A percentile compares a stretch with the other conserved stretches of the same genome.
These are phyloP conservation scores for Calophaca sinica DNA, from an alignment of 306 rosid species.

Conservation along the genomic window DNA sequence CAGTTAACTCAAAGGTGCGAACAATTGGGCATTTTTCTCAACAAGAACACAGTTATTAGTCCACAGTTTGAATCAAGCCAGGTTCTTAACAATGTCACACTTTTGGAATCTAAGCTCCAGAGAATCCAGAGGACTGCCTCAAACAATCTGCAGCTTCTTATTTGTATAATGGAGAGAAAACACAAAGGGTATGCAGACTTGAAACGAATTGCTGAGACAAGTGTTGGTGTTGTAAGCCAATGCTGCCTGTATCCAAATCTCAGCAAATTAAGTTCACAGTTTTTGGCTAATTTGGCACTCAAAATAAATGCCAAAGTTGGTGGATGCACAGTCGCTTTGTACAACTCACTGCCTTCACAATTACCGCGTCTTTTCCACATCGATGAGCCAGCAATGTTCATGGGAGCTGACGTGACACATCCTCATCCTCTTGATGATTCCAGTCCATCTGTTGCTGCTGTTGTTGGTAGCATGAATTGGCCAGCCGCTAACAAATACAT, in stretches of 20 bases:
- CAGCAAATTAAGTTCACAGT: slow-evolving; percentile 77
- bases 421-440: slow-evolving; percentile 98
- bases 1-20: slow-evolving; percentile 87
- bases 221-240: slow-evolving; percentile 85
- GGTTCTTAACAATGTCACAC: slow-evolving; percentile 79
- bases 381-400: slow-evolving; percentile 81
- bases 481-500: slow-evolving; percentile 95
- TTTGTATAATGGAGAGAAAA: slow-evolving; percentile 90
- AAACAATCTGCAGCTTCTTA: slow-evolving; percentile 87
- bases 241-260: slow-evolving; percentile 93
- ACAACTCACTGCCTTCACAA: slow-evolving; percentile 88
- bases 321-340: slow-evolving; percentile 93
- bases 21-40: slow-evolving; percentile 86
- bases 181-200: slow-evolving; percentile 94
- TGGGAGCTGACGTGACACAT: slow-evolving; percentile 99
- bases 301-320: slow-evolving; percentile 98
- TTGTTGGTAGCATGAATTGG: slow-evolving; percentile 99
- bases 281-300: slow-evolving; percentile 91
- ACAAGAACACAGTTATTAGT: slow-evolving; percentile 65
- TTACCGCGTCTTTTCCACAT: slow-evolving; percentile 73
- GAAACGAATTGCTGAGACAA: slow-evolving; percentile 94
- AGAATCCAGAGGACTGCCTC: slow-evolving; percentile 70
- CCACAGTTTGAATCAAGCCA: slow-evolving; percentile 86
- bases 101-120: slow-evolving; percentile 87
- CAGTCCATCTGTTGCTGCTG: slow-evolving; percentile 98